Conservation (phyloP, 208 protist species). For the Baffinella frigidus region DNA sequence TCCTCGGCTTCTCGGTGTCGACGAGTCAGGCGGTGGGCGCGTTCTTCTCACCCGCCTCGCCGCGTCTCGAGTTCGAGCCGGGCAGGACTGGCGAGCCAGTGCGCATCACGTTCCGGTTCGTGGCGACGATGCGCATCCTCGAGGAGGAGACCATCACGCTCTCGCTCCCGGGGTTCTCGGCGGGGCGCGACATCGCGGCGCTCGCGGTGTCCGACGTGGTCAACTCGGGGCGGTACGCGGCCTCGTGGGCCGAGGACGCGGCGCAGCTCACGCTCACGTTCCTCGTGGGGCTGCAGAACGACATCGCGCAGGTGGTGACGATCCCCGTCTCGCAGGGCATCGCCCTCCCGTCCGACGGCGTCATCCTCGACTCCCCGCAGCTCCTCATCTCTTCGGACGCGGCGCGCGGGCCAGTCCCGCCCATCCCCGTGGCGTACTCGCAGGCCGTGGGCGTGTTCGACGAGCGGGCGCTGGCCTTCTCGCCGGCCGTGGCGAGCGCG, state of each 20-base stretch:
- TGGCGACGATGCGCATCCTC: background rate
- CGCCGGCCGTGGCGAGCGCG: background rate
- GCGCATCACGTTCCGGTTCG: background rate
- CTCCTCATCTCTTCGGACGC: background rate
- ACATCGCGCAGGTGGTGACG: background rate
- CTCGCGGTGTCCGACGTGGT: background rate
- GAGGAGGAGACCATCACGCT: constrained; percentile 14
- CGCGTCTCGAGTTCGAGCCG: background rate
- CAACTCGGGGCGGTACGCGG: background rate
- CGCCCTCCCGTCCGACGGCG: background rate
- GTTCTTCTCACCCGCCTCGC: background rate
- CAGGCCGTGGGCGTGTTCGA: background rate
- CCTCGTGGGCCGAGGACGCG: background rate
- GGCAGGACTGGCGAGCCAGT: background rate
- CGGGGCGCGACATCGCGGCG: background rate
- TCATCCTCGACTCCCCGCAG: background rate
- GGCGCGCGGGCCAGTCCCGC: background rate
- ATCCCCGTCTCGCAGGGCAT: background rate
- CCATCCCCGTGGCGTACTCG: background rate
- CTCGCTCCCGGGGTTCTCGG: background rate
- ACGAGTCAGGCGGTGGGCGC: background rate
- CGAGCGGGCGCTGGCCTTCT: background rate
- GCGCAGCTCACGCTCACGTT: background rate
- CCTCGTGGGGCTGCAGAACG: background rate
- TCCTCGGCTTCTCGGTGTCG: background rate